A percentile compares a stretch with the other conserved stretches of the same genome.
Evolutionary conservation across 805 yeast species (phyloP).

Genomic region (Barnettozyma sucrosica): DNA sequence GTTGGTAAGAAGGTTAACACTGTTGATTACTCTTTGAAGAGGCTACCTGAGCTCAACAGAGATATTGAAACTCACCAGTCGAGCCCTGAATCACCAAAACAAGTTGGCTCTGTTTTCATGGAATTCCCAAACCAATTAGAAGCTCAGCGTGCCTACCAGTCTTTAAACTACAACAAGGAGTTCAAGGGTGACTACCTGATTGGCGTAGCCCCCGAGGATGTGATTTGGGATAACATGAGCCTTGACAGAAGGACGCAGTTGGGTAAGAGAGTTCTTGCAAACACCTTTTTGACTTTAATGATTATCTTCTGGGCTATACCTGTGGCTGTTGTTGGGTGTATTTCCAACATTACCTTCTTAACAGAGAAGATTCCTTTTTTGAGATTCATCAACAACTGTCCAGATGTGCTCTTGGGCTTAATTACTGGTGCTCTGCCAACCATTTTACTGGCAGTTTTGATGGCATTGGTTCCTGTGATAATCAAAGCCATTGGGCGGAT

Average conservation of each 20-base stretch:
- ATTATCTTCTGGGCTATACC: conserved; percentile 95
- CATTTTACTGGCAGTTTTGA: conserved; percentile 69
- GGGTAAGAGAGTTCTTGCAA: conserved; percentile 52
- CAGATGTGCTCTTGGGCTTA: conserved; percentile 64
- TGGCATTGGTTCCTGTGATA: conserved; percentile 82
- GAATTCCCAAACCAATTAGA: conserved; percentile 82
- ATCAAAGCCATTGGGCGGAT: conserved; percentile 71
- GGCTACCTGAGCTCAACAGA: conserved; percentile 61
- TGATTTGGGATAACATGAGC: conserved; percentile 75
- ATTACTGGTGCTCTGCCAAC: conserved; percentile 88
- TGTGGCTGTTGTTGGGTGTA: conserved; percentile 93
- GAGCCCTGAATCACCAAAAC: conserved; percentile 43
- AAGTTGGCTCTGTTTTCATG: conserved; percentile 51
- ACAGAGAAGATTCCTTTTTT: conserved; percentile 70
- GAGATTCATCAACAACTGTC: conserved; percentile 70
- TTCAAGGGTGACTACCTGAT: conserved; percentile 38
- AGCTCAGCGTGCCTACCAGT: conserved; percentile 84
- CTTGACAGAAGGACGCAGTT: conserved; percentile 52
- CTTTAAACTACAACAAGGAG: conserved; percentile 48
- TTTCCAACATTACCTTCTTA: conserved; percentile 78
- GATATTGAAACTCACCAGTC: conserved; percentile 57
- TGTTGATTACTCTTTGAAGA: conserved; percentile 62
- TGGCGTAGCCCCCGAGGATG: conserved; percentile 74
- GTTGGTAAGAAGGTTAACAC: conserved; percentile 85
- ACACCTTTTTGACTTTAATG: conserved; percentile 54